Evolutionary conservation across 1,284 basidiomycete genomes (phyloP).

Genomic region (Apiotrichum porosum): DNA sequence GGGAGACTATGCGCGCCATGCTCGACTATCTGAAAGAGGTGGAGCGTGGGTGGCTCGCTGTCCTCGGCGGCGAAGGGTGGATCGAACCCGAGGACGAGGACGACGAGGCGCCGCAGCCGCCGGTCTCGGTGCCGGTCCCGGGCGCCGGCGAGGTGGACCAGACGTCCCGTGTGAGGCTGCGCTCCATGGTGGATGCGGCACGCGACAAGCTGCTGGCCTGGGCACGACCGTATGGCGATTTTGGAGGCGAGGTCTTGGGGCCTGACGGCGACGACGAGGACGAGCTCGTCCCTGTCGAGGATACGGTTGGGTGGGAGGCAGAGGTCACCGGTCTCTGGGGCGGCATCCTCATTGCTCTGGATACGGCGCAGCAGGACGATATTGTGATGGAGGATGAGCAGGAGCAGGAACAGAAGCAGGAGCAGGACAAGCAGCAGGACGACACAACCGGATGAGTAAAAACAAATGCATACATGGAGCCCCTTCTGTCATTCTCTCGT

Average conservation of each 20-base stretch:
- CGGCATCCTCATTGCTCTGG: conserved; percentile 16
- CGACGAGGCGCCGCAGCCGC: neutral
- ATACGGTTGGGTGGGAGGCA: conserved; percentile 18
- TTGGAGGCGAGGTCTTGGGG: conserved; percentile 18
- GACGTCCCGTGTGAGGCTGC: conserved; percentile 29
- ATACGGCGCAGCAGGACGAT: no score
- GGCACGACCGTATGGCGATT: conserved; percentile 34
- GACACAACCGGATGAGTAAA: no score
- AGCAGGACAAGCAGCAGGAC: no score
- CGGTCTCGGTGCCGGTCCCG: neutral
- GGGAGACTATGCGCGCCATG: conserved; percentile 13
- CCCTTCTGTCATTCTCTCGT: neutral
- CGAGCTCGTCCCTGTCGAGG: conserved; percentile 1
- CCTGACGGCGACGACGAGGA: conserved; percentile 12
- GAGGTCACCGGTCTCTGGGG: conserved; percentile 20
- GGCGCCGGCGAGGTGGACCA: conserved; percentile 18
- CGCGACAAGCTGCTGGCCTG: conserved; percentile 29
- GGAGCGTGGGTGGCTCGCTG: conserved; percentile 29
- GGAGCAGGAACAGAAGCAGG: no score
- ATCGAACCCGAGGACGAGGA: conserved; percentile 1
- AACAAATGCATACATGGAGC: conserved; percentile 8
- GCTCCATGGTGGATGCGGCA: conserved; percentile 23
- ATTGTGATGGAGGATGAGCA: no score
- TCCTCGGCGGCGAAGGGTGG: conserved; percentile 28
- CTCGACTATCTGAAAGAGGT: conserved; percentile 21